Conservation (phyloP, 192 early-diverging fungal species). For the Gamsiella multidivaricata region DNA sequence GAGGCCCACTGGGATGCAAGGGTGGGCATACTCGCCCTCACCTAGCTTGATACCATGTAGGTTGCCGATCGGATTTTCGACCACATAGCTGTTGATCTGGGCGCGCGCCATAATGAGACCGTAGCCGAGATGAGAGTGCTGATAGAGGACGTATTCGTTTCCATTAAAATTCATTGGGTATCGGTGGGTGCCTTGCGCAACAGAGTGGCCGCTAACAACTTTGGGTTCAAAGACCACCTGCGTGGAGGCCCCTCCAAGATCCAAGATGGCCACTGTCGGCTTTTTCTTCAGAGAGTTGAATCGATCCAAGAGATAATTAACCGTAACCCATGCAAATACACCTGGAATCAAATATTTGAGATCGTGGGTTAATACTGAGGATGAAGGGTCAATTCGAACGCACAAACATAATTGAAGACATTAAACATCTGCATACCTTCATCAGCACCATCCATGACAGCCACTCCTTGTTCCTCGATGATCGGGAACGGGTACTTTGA, state of each 20-base stretch:
- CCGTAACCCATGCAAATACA: slow-evolving; percentile 97
- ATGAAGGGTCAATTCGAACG: neutral
- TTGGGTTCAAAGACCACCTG: slow-evolving; percentile 97
- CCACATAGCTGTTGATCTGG: slow-evolving; percentile 72
- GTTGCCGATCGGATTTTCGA: slow-evolving; percentile 34
- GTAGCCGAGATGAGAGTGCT: slow-evolving; percentile 95
- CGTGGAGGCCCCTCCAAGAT: slow-evolving; percentile 96
- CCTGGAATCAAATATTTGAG: slow-evolving; percentile 55
- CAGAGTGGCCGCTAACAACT: slow-evolving; percentile 48
- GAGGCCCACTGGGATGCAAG: slow-evolving; percentile 56
- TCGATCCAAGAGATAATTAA: slow-evolving; percentile 87
- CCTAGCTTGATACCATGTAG: slow-evolving; percentile 20
- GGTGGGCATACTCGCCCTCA: slow-evolving; percentile 58
- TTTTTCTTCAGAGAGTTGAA: slow-evolving; percentile 67
- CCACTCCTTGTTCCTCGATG: slow-evolving; percentile 77
- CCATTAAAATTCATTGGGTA: slow-evolving; percentile 81
- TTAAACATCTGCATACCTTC: slow-evolving; percentile 74
- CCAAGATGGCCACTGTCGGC: slow-evolving; percentile 90
- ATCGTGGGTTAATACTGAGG: no score
- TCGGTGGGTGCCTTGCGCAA: slow-evolving; percentile 75
- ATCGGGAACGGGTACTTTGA: slow-evolving; percentile 87
- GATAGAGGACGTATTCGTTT: slow-evolving; percentile 85
- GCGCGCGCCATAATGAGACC: slow-evolving; percentile 93
- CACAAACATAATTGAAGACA: neutral
- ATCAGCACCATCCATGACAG: slow-evolving; percentile 94